Evolutionary conservation across 257 asterid genomes (phyloP), one percentile per base, ranked within the genome.

Genomic region (Solanum pennellii): DNA sequence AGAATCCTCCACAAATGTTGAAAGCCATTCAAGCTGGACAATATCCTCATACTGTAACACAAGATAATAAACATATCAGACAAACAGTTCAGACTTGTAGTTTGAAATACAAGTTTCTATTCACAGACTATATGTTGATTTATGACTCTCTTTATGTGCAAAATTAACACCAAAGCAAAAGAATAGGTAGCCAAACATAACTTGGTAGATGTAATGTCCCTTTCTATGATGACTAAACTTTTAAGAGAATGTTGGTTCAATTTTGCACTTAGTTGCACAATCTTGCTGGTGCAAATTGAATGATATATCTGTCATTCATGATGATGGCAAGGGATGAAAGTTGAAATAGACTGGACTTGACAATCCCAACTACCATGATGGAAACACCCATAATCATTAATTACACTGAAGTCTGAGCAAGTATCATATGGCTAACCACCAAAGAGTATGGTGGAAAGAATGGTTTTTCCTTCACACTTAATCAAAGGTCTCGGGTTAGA

Each of bases 1-100:
- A 0, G 98, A 95, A 65, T 94, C 98, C 90, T 97, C 98, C 88
- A 94, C 92, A 10, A 94, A 97, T 1, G 94, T 92, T 44, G 99
- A 94, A 77, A 94, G 96, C 99, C 94, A 91, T 77, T 92, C 93
- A 47, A 91, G 92, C 39, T 91, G 92, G 11, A 87, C 42, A 6
- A 94, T 95, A 87, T 97, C 99, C 92, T 95, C 98, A 27, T 94
- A 93, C 99, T 97, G 92, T 56, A 90, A 77, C 31, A 72, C 84
- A 82, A 87, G 52, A 33, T 16, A 76, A 6, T 62, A 84, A 72
- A 62, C 18, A 31, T 68, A 85, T 71, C 15, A 90, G 33, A 27
- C n/a, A 49, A 21, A 42, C 31, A 37, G 49, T 12, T 76, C 11
- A 60, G 12, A 42, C 35, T 39, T 10, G 59, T 66, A 68, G 2